Percentiles rank a stretch among this genome's conserved stretches.
Conservation (phyloP, 2,329 filamentous ascomycete species). For the Nothopassalora personata region DNA sequence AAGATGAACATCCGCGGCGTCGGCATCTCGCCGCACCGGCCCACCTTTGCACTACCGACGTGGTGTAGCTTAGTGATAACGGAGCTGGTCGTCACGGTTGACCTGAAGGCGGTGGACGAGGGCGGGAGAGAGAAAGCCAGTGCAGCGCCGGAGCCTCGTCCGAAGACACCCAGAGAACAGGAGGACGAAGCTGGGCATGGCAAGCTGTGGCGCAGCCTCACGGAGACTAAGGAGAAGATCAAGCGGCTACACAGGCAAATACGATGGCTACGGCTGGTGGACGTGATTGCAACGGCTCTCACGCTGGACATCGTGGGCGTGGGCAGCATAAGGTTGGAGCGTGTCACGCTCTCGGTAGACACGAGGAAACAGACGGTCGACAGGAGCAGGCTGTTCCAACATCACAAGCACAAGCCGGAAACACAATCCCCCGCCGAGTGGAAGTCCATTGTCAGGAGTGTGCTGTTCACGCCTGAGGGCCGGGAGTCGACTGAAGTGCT, state of each 20-base stretch:
- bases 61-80: slow-evolving; percentile 88
- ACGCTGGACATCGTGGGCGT: slow-evolving; percentile 72
- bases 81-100: slow-evolving; percentile 78
- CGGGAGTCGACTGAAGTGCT: slow-evolving; percentile 80
- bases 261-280: slow-evolving; percentile 81
- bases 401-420: slow-evolving; percentile 59
- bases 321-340: slow-evolving; percentile 78
- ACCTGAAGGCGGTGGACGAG: slow-evolving; percentile 59
- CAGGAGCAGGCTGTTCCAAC: slow-evolving; percentile 80
- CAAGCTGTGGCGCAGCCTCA: slow-evolving; percentile 77
- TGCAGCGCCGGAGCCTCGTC: slow-evolving; percentile 8
- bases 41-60: slow-evolving; percentile 94
- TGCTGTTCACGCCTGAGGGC: slow-evolving; percentile 82
- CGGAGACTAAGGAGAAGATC: slow-evolving; percentile 72
- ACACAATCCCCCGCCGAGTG: slow-evolving; percentile 81
- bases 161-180: slow-evolving; percentile 14
- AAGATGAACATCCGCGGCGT: slow-evolving; percentile 85
- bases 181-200: slow-evolving; percentile 40
- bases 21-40: slow-evolving; percentile 81
- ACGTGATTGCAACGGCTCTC: slow-evolving; percentile 78
- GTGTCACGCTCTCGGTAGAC: slow-evolving; percentile 79
- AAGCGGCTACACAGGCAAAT: slow-evolving; percentile 83
- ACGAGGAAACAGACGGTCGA: slow-evolving; percentile 89
- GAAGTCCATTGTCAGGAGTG: slow-evolving; percentile 79
- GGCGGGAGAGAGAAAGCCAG: slow-evolving; percentile 15